Percentiles rank a stretch among this genome's conserved stretches.
Evolutionary conservation across 129 eudicot species (phyloP).

Genomic region (Cynara cardunculus): DNA sequence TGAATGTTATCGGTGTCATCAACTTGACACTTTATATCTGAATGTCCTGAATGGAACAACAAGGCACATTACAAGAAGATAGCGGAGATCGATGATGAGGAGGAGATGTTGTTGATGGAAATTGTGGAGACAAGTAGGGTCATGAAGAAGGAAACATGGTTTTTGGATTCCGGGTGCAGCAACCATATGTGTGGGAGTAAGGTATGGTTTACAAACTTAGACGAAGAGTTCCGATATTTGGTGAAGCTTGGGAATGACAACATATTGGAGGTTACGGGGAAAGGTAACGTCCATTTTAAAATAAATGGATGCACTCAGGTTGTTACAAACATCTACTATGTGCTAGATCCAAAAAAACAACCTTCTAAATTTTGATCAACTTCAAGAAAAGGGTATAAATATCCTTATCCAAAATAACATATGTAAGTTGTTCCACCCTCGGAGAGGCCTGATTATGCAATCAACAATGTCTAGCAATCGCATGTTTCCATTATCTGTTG

Average conservation of each 20-base stretch:
- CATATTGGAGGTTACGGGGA: background rate
- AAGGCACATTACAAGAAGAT: background rate
- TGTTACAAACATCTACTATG: background rate
- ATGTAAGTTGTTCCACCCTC: background rate
- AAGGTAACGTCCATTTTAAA: too few relatives aligned
- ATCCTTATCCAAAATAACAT: background rate
- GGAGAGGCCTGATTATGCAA: background rate
- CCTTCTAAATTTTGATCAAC: too few relatives aligned
- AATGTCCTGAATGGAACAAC: background rate
- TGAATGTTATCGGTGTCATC: background rate
- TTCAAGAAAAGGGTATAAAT: background rate
- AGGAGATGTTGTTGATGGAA: background rate
- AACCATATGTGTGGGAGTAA: too few relatives aligned
- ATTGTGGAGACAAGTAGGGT: background rate
- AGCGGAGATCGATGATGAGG: background rate
- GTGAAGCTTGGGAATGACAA: background rate
- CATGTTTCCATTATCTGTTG: background rate
- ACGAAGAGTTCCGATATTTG: too few relatives aligned
- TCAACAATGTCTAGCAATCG: background rate
- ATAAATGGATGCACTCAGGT: background rate
- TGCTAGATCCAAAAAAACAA: background rate
- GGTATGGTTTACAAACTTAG: too few relatives aligned
- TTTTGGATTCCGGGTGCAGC: too few relatives aligned
- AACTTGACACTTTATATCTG: background rate
- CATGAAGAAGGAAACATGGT: background rate